A percentile compares a stretch with the other conserved stretches of the same genome.
phyloP scores from a whole-genome alignment of 2,329 filamentous ascomycete genomes.

The Colletotrichum nymphaeae region DNA sequence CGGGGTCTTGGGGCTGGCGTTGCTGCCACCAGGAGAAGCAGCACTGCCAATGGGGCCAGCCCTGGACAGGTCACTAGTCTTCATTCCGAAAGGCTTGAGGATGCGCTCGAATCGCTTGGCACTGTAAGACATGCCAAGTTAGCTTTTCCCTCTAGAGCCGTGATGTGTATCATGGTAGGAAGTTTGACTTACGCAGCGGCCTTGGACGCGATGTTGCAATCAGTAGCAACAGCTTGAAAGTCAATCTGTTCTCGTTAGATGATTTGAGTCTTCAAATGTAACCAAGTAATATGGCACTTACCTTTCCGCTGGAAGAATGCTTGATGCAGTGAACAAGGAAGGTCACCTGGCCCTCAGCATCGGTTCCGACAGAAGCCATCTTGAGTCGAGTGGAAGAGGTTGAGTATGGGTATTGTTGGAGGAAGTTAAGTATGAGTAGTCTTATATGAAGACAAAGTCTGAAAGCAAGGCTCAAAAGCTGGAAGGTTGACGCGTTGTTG shows the following conservation, averaged over 20 bases:
- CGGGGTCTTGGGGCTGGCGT: conserved; percentile 35
- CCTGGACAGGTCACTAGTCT: conserved; percentile 34
- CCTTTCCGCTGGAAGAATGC: conserved; percentile 69
- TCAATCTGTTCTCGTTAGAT: conserved; percentile 63
- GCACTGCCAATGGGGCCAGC: conserved; percentile 24
- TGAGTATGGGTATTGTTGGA: background rate
- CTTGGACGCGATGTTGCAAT: conserved; percentile 72
- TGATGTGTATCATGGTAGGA: background rate
- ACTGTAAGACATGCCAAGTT: conserved; percentile 49
- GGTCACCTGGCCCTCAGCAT: conserved; percentile 68
- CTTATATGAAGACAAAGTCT: background rate
- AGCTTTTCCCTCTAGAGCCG: background rate
- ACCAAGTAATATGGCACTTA: conserved; percentile 45
- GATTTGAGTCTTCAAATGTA: background rate
- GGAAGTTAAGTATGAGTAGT: background rate
- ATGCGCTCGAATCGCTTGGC: conserved; percentile 77
- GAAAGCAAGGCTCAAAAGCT: background rate
- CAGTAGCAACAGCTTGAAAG: conserved; percentile 72
- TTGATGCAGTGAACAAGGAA: conserved; percentile 76
- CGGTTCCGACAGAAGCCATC: conserved; percentile 39
- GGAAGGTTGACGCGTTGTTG: background rate
- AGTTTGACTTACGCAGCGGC: conserved; percentile 74
- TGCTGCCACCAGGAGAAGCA: conserved; percentile 24
- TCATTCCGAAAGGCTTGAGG: conserved; percentile 68
- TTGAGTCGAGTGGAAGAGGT: conserved; percentile 13